These are phyloP conservation scores for Periconia sp. DNA, from an alignment of 2,329 filamentous ascomycete species.

Conservation along the genomic window DNA sequence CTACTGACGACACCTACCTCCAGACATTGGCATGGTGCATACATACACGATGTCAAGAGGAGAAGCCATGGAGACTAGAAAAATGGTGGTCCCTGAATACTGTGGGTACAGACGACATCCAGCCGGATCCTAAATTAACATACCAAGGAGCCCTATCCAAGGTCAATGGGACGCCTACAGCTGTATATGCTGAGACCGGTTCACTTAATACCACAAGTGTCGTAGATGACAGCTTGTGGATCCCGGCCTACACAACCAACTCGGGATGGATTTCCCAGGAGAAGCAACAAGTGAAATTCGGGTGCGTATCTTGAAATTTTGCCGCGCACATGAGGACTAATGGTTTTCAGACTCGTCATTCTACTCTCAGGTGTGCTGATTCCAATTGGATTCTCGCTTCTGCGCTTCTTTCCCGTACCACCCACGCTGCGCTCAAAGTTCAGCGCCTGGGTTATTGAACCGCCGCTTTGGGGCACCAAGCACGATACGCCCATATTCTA, in stretches of 20 bases:
- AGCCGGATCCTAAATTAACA: constrained; percentile 16
- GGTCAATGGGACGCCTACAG: constrained; percentile 1
- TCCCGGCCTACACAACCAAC: background rate
- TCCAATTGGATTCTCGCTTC: constrained; percentile 15
- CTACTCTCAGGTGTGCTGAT: constrained; percentile 12
- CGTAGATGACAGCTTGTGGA: constrained; percentile 1
- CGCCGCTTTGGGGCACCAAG: constrained; percentile 13
- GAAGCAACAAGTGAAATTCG: constrained; percentile 4
- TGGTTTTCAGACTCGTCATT: constrained; percentile 9
- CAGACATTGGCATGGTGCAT: constrained; percentile 22
- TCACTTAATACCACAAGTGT: constrained; percentile 4
- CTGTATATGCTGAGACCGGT: background rate
- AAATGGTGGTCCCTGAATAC: constrained; percentile 9
- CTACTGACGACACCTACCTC: constrained; percentile 18
- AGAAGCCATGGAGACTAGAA: constrained; percentile 15
- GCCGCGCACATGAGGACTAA: background rate
- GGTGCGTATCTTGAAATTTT: background rate
- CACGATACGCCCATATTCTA: constrained; percentile 5
- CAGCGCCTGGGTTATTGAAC: constrained; percentile 18
- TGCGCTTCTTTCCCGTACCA: constrained; percentile 18
- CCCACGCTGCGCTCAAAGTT: constrained; percentile 7
- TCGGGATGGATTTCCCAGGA: background rate
- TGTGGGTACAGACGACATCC: constrained; percentile 6
- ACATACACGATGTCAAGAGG: constrained; percentile 9
- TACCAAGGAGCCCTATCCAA: constrained; percentile 13